Percentiles rank a stretch among this genome's conserved stretches.
Evolutionary conservation across 371 early-diverging fungal genomes (phyloP).

Genomic region (Rhizopus sp.): DNA sequence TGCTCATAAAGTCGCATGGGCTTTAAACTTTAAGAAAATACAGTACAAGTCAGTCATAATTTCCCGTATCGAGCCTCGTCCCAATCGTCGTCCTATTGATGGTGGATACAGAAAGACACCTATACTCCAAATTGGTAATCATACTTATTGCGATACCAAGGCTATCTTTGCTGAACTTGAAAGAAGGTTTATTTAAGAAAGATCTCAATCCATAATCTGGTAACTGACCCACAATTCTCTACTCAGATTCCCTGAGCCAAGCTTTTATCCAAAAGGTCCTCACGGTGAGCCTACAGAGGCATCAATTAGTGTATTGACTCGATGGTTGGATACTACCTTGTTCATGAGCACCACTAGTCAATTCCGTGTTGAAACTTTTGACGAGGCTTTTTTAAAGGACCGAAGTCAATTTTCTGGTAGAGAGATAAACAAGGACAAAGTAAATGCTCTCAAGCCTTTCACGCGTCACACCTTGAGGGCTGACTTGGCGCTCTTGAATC

Average conservation of each 20-base stretch:
- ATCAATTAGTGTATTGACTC: not conserved
- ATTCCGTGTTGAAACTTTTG: slow-evolving; percentile 9
- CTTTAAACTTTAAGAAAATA: slow-evolving; percentile 40
- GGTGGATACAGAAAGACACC: slow-evolving; percentile 64
- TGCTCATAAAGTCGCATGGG: slow-evolving; percentile 36
- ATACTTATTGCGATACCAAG: slow-evolving; percentile 56
- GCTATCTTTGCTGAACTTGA: slow-evolving; percentile 56
- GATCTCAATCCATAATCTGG: slow-evolving; percentile 7
- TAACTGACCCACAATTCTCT: not conserved
- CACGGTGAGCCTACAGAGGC: slow-evolving; percentile 4
- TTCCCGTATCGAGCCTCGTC: slow-evolving; percentile 32
- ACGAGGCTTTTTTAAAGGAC: slow-evolving; percentile 18
- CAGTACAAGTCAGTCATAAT: slow-evolving; percentile 37
- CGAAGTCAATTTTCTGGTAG: slow-evolving; percentile 14
- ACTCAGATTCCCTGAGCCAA: slow-evolving; percentile 22
- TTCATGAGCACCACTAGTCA: slow-evolving; percentile 13
- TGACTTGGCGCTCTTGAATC: slow-evolving; percentile 9
- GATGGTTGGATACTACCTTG: slow-evolving; percentile 14
- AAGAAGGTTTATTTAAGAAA: slow-evolving; percentile 28
- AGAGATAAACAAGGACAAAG: not conserved
- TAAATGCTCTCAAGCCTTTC: slow-evolving; percentile 10
- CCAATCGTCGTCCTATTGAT: slow-evolving; percentile 49
- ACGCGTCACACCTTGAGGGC: slow-evolving; percentile 12
- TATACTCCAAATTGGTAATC: slow-evolving; percentile 61
- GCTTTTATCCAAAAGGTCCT: slow-evolving; percentile 14